These are phyloP conservation scores for Podospora sp. DNA, from an alignment of 495 filamentous ascomycete species.

Conservation along the genomic window DNA sequence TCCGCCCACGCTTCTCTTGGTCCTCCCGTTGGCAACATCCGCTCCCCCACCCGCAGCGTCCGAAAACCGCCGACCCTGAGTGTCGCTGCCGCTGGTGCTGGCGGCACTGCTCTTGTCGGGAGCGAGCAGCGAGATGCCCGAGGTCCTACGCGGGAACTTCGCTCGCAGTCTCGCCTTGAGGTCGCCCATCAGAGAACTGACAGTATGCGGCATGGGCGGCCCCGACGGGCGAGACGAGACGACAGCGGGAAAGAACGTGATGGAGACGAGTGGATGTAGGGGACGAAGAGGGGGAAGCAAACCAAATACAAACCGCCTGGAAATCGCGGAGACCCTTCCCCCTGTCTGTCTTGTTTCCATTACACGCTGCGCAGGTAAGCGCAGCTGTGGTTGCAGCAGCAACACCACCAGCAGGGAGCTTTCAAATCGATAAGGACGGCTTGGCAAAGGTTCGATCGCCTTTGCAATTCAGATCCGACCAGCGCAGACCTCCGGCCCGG, in stretches of 20 bases:
- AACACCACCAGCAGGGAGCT: neutral
- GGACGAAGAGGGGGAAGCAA: neutral
- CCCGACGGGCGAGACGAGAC: slow-evolving; percentile 4
- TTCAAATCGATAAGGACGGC: slow-evolving; percentile 23
- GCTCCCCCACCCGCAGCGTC: neutral
- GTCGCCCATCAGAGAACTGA: slow-evolving; percentile 43
- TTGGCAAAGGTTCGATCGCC: slow-evolving; percentile 26
- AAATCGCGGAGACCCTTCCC: neutral
- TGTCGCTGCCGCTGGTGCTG: slow-evolving; percentile 27
- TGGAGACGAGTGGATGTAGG: neutral
- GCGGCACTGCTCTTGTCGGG: slow-evolving; percentile 24
- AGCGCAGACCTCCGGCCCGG: neutral
- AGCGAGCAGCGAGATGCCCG: slow-evolving; percentile 40
- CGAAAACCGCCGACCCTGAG: slow-evolving; percentile 21
- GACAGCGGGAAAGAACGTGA: neutral
- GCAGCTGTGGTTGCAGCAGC: neutral
- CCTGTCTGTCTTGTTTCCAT: neutral
- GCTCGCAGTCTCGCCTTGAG: slow-evolving; percentile 50
- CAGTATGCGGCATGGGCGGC: slow-evolving; percentile 11
- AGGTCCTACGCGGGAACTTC: slow-evolving; percentile 51
- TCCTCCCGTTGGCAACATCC: neutral
- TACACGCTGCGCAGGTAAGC: neutral
- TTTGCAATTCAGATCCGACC: slow-evolving; percentile 23
- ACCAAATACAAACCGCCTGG: neutral
- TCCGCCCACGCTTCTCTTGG: neutral